These are phyloP conservation scores for Emergomyces pasteurianus DNA, from an alignment of 2,329 filamentous ascomycete species.

Conservation along the genomic window DNA sequence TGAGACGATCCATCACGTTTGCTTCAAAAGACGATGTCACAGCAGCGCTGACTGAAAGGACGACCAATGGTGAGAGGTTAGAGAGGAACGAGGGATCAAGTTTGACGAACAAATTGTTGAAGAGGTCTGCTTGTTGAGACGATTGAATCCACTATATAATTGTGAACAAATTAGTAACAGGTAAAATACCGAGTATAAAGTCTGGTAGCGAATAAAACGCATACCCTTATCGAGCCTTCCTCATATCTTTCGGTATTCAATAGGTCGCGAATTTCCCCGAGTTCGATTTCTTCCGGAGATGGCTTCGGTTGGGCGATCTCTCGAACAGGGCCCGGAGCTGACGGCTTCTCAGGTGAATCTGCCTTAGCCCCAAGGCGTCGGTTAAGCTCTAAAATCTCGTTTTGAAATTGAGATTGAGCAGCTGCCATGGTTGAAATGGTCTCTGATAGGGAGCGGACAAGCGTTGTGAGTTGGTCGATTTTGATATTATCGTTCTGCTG, in stretches of 20 bases:
- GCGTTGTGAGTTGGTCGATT: conserved; percentile 46
- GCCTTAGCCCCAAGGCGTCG: conserved; percentile 18
- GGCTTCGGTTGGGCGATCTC: conserved; percentile 9
- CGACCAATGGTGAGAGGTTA: conserved; percentile 44
- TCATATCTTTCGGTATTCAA: conserved; percentile 31
- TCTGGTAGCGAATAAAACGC: conserved; percentile 7
- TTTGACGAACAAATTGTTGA: conserved; percentile 49
- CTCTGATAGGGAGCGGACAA: conserved; percentile 45
- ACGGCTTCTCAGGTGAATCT: conserved; percentile 7
- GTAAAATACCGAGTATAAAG: not conserved
- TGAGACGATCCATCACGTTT: conserved; percentile 42
- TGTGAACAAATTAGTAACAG: conserved; percentile 8
- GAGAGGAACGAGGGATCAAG: conserved; percentile 46
- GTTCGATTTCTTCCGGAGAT: conserved; percentile 28
- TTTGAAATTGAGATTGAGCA: conserved; percentile 31
- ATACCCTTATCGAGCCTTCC: conserved; percentile 35
- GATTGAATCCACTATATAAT: conserved; percentile 49
- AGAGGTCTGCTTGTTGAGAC: conserved; percentile 45
- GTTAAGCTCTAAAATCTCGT: conserved; percentile 27
- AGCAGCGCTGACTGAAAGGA: conserved; percentile 51
- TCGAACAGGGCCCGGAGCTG: conserved; percentile 12
- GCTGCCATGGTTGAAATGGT: conserved; percentile 33
- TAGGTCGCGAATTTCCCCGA: conserved; percentile 29
- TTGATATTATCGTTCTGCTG: conserved; percentile 45
- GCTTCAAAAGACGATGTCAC: conserved; percentile 45